These are phyloP conservation scores for Vinca minor DNA, from an alignment of 257 asterid genomes.

Conservation along the genomic window DNA sequence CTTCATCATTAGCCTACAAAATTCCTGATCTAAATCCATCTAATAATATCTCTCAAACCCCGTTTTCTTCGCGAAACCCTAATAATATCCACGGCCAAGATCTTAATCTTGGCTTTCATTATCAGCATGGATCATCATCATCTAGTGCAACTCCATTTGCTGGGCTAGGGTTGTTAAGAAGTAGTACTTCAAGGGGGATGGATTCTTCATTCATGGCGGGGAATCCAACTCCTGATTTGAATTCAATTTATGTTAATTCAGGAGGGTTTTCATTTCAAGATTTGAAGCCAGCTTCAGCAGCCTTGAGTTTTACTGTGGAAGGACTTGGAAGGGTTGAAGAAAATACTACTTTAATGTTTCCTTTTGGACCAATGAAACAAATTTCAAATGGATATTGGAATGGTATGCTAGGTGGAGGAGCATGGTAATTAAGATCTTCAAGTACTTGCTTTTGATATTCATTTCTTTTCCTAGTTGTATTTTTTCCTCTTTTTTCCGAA, in stretches of 20 bases:
- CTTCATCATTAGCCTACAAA: constrained; percentile 17
- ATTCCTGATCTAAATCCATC: constrained; percentile 45
- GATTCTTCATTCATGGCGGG: constrained; percentile 21
- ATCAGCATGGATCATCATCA: constrained; percentile 7
- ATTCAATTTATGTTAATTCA: constrained; percentile 25
- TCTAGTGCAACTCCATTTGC: too few relatives aligned
- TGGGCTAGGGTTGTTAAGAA: too few relatives aligned
- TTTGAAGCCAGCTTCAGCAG: constrained; percentile 53
- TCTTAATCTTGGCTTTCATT: constrained; percentile 42
- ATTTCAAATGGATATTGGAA: constrained; percentile 54
- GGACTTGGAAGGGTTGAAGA: constrained; percentile 31
- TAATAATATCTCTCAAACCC: constrained; percentile 16
- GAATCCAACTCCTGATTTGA: constrained; percentile 18
- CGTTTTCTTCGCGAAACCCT: constrained; percentile 34
- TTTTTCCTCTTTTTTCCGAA: neutral
- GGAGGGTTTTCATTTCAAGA: constrained; percentile 50
- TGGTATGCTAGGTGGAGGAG: constrained; percentile 59
- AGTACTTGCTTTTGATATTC: too few relatives aligned
- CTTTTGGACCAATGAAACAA: constrained; percentile 39
- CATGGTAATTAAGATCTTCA: constrained; percentile 33
- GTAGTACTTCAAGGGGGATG: too few relatives aligned
- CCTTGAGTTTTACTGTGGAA: constrained; percentile 31
- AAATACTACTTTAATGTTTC: constrained; percentile 37
- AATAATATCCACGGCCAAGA: constrained; percentile 37
- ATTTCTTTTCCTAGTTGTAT: constrained; percentile 2